Conservation (phyloP, 2,329 filamentous ascomycete species). For the Lasiodiplodia citricola region DNA sequence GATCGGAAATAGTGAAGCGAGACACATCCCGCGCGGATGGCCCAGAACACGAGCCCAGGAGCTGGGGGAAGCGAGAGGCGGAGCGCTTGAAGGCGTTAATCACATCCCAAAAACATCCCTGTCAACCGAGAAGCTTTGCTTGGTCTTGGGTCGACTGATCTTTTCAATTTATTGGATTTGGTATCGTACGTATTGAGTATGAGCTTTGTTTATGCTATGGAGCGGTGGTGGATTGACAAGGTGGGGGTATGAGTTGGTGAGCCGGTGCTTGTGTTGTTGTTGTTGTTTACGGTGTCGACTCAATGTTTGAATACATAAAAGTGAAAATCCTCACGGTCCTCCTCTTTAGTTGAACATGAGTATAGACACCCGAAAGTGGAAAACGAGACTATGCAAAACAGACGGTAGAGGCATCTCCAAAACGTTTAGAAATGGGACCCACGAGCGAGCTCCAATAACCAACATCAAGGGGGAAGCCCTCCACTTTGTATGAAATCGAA, state of each 20-base stretch:
- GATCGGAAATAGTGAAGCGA: slow-evolving; percentile 14
- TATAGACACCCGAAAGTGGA: slow-evolving; percentile 14
- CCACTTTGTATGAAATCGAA: slow-evolving; percentile 4
- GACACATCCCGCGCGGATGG: slow-evolving; percentile 3
- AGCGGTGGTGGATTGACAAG: neutral
- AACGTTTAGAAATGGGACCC: neutral
- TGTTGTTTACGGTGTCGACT: neutral
- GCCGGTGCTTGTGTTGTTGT: neutral
- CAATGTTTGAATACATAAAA: neutral
- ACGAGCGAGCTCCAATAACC: neutral
- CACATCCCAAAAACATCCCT: neutral
- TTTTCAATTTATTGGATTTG: slow-evolving; percentile 21
- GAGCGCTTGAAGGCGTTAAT: neutral
- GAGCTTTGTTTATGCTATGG: neutral
- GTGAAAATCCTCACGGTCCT: slow-evolving; percentile 2
- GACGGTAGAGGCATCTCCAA: slow-evolving; percentile 11
- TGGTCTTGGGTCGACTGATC: neutral
- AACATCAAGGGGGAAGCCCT: neutral
- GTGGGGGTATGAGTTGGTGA: slow-evolving; percentile 2
- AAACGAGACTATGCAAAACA: neutral
- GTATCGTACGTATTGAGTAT: slow-evolving; percentile 10
- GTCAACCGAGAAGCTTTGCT: slow-evolving; percentile 8
- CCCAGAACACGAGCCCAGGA: neutral
- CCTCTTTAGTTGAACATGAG: slow-evolving; percentile 24
- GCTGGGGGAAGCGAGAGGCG: slow-evolving; percentile 15